These are phyloP conservation scores for Monosporozyma siamensis DNA, from an alignment of 805 yeast genomes.

Conservation along the genomic window DNA sequence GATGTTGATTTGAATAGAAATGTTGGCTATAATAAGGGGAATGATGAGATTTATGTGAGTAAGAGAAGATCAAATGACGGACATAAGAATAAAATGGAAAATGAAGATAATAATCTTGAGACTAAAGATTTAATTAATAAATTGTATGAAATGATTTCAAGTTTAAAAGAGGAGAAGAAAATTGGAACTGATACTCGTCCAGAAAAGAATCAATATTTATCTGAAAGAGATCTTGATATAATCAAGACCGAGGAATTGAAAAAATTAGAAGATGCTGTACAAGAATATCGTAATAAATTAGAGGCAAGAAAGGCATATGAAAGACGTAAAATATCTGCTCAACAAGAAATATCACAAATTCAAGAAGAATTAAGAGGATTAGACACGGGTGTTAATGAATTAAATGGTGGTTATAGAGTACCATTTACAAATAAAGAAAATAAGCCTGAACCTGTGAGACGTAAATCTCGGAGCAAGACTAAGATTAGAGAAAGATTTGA, in stretches of 20 bases:
- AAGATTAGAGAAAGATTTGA: neutral
- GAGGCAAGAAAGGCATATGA: constrained; percentile 31
- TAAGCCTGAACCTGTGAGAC: neutral
- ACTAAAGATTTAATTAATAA: constrained; percentile 6
- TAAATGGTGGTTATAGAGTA: neutral
- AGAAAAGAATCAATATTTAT: constrained; percentile 9
- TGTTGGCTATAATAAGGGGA: constrained; percentile 11
- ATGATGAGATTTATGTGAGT: constrained; percentile 17
- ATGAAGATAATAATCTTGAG: neutral
- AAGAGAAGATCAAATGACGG: constrained; percentile 12
- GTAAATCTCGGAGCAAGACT: neutral
- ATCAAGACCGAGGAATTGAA: constrained; percentile 30
- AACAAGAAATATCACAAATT: constrained; percentile 4
- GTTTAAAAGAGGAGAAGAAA: constrained; percentile 3
- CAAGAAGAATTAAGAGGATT: constrained; percentile 21
- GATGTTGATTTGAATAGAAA: constrained; percentile 5
- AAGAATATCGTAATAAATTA: constrained; percentile 25
- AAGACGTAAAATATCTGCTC: constrained; percentile 27
- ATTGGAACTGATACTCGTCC: neutral
- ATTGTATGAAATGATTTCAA: constrained; percentile 20
- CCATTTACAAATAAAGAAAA: neutral
- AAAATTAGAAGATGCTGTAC: constrained; percentile 29
- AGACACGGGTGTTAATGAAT: constrained; percentile 18
- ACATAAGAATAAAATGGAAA: neutral
- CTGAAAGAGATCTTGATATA: constrained; percentile 30